phyloP scores from a whole-genome alignment of 148 eudicot genomes.

The Persicaria maculosa region DNA sequence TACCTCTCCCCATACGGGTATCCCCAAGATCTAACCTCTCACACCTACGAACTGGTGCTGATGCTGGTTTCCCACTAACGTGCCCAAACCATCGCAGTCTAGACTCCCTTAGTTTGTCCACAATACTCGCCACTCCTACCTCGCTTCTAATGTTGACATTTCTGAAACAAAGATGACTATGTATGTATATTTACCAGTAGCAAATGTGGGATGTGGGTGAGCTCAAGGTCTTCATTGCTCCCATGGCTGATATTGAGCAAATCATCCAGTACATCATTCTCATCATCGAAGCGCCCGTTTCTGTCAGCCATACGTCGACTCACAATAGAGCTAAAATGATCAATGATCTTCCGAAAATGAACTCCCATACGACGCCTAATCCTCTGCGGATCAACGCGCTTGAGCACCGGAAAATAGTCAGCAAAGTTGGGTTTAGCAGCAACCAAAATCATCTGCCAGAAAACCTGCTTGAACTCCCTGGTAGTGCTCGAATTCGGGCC shows the following conservation, averaged over 20 bases:
- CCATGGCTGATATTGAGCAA: background rate
- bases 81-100: too few relatives aligned
- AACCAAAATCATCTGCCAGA: constrained; percentile 15
- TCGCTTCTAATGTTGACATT: too few relatives aligned
- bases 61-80: too few relatives aligned
- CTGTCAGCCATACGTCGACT: background rate
- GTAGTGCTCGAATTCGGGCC: constrained; percentile 1
- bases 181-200: background rate
- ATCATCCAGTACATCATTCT: background rate
- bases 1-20: too few relatives aligned
- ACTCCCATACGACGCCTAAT: background rate
- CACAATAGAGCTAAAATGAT: background rate
- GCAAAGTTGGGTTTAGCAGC: constrained; percentile 21
- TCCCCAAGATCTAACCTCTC: too few relatives aligned
- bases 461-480: background rate
- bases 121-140: too few relatives aligned
- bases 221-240: background rate
- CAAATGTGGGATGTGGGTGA: background rate
- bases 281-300: background rate
- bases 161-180: too few relatives aligned
- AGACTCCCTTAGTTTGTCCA: too few relatives aligned
- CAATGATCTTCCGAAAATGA: background rate
- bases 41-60: too few relatives aligned
- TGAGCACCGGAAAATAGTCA: constrained; percentile 22
- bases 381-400: constrained; percentile 15